Evolutionary conservation across 2,329 filamentous ascomycete genomes (phyloP).

Genomic region (Pseudogymnoascus sp.): DNA sequence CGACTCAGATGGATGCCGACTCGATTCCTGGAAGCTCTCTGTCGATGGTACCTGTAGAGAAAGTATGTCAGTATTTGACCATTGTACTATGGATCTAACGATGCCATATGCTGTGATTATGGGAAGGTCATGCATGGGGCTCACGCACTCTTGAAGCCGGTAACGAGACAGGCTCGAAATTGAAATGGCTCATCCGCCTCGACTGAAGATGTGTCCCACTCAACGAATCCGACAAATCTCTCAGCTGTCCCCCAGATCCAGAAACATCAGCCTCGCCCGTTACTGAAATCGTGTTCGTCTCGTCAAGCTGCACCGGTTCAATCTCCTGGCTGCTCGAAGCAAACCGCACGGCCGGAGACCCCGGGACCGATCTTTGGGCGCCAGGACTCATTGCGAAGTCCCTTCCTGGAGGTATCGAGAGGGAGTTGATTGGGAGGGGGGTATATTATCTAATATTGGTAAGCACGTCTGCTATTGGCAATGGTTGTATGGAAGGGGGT

Average conservation of each 20-base stretch:
- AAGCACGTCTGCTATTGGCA: neutral
- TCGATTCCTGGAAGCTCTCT: constrained; percentile 51
- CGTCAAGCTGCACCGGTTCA: constrained; percentile 34
- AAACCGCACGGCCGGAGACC: constrained; percentile 56
- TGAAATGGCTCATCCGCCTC: constrained; percentile 73
- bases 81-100: neutral
- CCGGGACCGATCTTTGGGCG: constrained; percentile 16
- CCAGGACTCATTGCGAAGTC: neutral
- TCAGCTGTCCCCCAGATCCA: constrained; percentile 19
- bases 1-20: constrained; percentile 54
- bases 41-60: constrained; percentile 46
- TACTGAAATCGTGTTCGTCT: constrained; percentile 20
- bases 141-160: constrained; percentile 69
- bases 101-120: neutral
- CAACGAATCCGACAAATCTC: constrained; percentile 56
- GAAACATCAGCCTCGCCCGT: constrained; percentile 22
- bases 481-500: neutral
- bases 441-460: neutral
- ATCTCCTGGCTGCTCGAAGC: constrained; percentile 65
- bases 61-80: constrained; percentile 15
- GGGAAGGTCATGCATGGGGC: constrained; percentile 20
- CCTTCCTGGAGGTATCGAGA: neutral
- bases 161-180: constrained; percentile 84
- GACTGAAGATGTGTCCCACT: constrained; percentile 72
- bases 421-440: neutral